Percentiles rank a stretch among this genome's conserved stretches.
phyloP scores from a whole-genome alignment of 169 alveolate genomes.

The Eimeria acervulina region DNA sequence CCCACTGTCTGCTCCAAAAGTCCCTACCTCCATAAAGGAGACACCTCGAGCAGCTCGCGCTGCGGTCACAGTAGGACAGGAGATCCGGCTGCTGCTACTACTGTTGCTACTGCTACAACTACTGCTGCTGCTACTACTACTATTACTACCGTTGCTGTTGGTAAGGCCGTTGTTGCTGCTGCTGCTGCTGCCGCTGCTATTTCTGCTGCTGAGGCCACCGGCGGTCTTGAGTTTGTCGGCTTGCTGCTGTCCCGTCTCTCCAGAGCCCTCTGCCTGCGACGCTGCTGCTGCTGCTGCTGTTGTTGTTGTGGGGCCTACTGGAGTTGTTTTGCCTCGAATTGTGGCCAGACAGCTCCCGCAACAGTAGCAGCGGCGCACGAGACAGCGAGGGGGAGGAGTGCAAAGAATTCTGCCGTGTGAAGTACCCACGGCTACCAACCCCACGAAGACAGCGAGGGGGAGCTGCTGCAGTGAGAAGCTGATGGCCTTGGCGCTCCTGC shows the following conservation, averaged over 20 bases:
- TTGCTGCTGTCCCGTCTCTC: not conserved
- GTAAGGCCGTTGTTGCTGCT: not conserved
- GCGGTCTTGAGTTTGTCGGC: not conserved
- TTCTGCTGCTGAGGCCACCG: not conserved
- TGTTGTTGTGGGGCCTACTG: not conserved
- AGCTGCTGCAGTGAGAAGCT: conserved; percentile 66
- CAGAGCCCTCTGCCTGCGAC: not conserved
- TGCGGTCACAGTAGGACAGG: conserved; percentile 24
- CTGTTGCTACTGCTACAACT: conserved; percentile 35
- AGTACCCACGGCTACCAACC: conserved; percentile 43
- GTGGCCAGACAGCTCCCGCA: conserved; percentile 9
- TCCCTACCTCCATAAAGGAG: conserved; percentile 51
- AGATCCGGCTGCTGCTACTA: conserved; percentile 12
- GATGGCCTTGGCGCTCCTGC: conserved; percentile 7
- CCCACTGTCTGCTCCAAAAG: conserved; percentile 33
- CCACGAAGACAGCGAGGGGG: conserved; percentile 44
- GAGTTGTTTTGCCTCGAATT: not conserved
- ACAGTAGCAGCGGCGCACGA: conserved; percentile 57
- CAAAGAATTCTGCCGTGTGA: conserved; percentile 38
- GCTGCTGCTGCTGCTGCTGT: not conserved
- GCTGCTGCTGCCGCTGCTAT: not conserved
- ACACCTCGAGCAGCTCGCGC: conserved; percentile 56
- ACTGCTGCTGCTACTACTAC: not conserved
- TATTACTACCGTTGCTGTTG: not conserved
- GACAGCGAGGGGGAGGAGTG: conserved; percentile 61